phyloP scores from a whole-genome alignment of 495 filamentous ascomycete species.

The Cenococcum geophilum region DNA sequence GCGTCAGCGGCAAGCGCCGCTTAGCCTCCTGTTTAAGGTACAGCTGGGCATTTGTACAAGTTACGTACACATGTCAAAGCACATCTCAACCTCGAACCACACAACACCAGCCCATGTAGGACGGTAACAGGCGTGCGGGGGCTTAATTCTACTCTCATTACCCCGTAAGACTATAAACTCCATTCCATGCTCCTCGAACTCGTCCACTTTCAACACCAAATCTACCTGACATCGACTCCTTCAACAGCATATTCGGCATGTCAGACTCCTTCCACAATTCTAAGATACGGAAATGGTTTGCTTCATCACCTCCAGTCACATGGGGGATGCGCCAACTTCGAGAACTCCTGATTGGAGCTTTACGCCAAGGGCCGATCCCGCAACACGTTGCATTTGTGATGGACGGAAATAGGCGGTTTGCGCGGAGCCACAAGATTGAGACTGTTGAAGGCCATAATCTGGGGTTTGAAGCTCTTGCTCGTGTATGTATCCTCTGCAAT shows the following conservation, averaged over 20 bases:
- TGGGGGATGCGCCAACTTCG: slow-evolving; percentile 66
- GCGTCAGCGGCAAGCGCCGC: neutral
- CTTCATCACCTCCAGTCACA: slow-evolving; percentile 83
- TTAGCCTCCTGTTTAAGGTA: neutral
- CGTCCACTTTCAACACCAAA: too few relatives aligned
- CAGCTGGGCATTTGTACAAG: neutral
- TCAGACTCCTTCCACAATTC: slow-evolving; percentile 52
- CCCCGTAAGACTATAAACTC: too few relatives aligned
- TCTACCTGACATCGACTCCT: too few relatives aligned
- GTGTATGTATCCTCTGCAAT: slow-evolving; percentile 44
- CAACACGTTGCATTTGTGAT: slow-evolving; percentile 96
- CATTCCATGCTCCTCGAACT: too few relatives aligned
- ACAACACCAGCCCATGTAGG: neutral
- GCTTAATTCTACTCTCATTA: neutral
- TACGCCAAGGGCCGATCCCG: slow-evolving; percentile 85
- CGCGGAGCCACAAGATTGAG: slow-evolving; percentile 83
- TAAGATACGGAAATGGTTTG: slow-evolving; percentile 75
- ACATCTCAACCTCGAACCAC: neutral
- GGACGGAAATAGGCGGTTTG: slow-evolving; percentile 95
- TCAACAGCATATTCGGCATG: slow-evolving; percentile 2
- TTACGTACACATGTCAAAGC: neutral
- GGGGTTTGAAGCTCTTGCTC: slow-evolving; percentile 89
- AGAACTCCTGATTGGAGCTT: slow-evolving; percentile 75
- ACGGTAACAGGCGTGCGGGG: neutral
- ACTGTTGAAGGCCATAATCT: slow-evolving; percentile 95